Percentiles rank a stretch among this genome's conserved stretches.
phyloP scores from a whole-genome alignment of 2,329 filamentous ascomycete genomes.

The Fusarium albidum region DNA sequence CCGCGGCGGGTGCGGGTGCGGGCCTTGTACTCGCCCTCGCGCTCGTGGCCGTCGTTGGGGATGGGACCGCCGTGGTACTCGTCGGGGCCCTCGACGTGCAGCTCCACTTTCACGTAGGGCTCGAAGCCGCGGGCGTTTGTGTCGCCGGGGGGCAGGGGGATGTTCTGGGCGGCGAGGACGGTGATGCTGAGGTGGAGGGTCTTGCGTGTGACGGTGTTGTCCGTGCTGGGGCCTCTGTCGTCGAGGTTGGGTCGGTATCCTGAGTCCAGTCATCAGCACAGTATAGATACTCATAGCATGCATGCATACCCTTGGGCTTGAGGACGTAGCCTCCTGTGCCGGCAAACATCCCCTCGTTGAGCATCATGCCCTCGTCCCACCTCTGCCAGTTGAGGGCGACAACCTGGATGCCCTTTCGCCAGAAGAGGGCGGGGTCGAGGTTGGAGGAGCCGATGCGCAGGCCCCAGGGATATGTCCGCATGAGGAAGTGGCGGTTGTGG shows the following conservation, averaged over 20 bases:
- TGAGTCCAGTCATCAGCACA: slow-evolving; percentile 26
- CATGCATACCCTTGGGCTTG: slow-evolving; percentile 73
- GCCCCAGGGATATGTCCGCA: slow-evolving; percentile 89
- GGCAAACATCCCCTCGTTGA: slow-evolving; percentile 92
- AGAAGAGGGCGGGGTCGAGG: slow-evolving; percentile 83
- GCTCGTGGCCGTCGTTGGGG: slow-evolving; percentile 50
- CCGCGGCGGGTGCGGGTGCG: slow-evolving; percentile 67
- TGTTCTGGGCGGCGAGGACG: slow-evolving; percentile 77
- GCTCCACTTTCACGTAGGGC: slow-evolving; percentile 83
- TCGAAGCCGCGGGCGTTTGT: slow-evolving; percentile 66
- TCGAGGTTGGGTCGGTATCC: slow-evolving; percentile 44
- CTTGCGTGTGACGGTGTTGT: slow-evolving; percentile 55
- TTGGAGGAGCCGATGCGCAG: slow-evolving; percentile 86
- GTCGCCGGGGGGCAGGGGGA: slow-evolving; percentile 69
- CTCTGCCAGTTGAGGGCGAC: slow-evolving; percentile 95
- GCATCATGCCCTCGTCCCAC: slow-evolving; percentile 92
- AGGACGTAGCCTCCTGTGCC: slow-evolving; percentile 85
- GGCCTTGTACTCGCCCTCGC: slow-evolving; percentile 61
- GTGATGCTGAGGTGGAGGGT: slow-evolving; percentile 76
- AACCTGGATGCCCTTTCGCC: slow-evolving; percentile 89
- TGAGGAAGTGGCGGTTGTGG: slow-evolving; percentile 83
- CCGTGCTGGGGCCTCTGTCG: slow-evolving; percentile 29
- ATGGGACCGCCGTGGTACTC: slow-evolving; percentile 49
- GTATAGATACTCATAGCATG: neutral
- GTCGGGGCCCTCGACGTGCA: slow-evolving; percentile 78